A percentile compares a stretch with the other conserved stretches of the same genome.
Conservation (phyloP, 108 stramenopile genomes). For the Epithemia pelagica region DNA sequence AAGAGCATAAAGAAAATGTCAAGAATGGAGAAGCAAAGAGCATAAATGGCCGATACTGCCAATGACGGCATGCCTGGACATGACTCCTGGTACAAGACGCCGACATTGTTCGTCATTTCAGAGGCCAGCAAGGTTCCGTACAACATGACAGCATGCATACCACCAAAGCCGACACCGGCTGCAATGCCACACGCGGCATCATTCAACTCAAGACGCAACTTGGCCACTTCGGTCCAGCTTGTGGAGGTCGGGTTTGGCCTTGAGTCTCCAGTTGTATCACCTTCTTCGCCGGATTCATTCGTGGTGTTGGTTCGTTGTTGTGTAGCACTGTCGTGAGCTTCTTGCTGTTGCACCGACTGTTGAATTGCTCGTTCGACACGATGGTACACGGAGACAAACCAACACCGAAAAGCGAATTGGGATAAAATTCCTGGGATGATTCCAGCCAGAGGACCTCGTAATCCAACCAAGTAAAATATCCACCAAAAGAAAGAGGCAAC, state of each 20-base stretch:
- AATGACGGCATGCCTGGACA: slow-evolving; percentile 63
- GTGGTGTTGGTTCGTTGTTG: slow-evolving; percentile 10
- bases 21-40: slow-evolving; percentile 60
- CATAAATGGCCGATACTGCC: slow-evolving; percentile 53
- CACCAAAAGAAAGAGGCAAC: slow-evolving; percentile 48
- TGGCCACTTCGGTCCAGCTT: slow-evolving; percentile 42
- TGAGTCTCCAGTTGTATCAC: neutral
- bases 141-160: slow-evolving; percentile 69
- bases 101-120: slow-evolving; percentile 45
- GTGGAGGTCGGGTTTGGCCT: neutral
- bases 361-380: slow-evolving; percentile 67
- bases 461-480: slow-evolving; percentile 33
- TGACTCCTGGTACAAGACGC: slow-evolving; percentile 66
- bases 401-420: slow-evolving; percentile 52
- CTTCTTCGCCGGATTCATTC: slow-evolving; percentile 4
- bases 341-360: slow-evolving; percentile 38
- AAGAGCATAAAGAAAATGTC: slow-evolving; percentile 82
- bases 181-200: slow-evolving; percentile 67
- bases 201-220: slow-evolving; percentile 65
- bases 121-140: slow-evolving; percentile 72
- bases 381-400: slow-evolving; percentile 61
- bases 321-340: slow-evolving; percentile 15
- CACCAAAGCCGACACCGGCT: slow-evolving; percentile 74
- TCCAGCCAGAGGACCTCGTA: slow-evolving; percentile 26
- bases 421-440: slow-evolving; percentile 54